Percentiles rank a stretch among this genome's conserved stretches.
These are phyloP conservation scores for Alternaria sp. DNA, from an alignment of 2,329 filamentous ascomycete genomes.

Conservation along the genomic window DNA sequence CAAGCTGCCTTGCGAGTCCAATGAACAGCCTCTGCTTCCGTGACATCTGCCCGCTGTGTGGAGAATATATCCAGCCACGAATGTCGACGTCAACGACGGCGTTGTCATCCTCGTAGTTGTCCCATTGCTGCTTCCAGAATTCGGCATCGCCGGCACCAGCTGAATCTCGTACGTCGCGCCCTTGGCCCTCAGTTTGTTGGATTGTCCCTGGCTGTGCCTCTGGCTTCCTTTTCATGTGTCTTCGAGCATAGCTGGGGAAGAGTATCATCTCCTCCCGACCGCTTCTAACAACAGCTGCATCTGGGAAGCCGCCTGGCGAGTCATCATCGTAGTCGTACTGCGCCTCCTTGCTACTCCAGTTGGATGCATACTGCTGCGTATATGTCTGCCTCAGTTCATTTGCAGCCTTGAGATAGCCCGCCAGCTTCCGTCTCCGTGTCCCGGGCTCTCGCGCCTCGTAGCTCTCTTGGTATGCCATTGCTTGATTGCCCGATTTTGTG, in stretches of 20 bases:
- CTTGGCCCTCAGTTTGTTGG: conserved; percentile 51
- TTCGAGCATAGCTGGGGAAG: conserved; percentile 91
- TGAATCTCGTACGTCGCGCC: conserved; percentile 55
- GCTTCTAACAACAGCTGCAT: conserved; percentile 79
- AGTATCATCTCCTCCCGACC: conserved; percentile 92
- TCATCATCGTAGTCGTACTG: conserved; percentile 54
- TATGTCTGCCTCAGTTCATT: conserved; percentile 76
- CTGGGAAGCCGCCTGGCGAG: conserved; percentile 81
- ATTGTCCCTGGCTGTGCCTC: conserved; percentile 50
- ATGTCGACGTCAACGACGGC: conserved; percentile 94
- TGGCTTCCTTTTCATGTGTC: conserved; percentile 64
- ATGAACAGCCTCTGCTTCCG: conserved; percentile 87
- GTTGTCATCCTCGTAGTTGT: conserved; percentile 79
- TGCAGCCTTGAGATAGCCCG: conserved; percentile 74
- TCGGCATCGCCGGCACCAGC: conserved; percentile 68
- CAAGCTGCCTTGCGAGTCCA: conserved; percentile 84
- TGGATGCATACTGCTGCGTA: conserved; percentile 61
- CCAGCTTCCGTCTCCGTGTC: conserved; percentile 78
- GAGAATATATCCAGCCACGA: conserved; percentile 91
- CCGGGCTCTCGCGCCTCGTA: conserved; percentile 66
- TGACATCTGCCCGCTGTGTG: conserved; percentile 83
- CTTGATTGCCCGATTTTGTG: conserved; percentile 35
- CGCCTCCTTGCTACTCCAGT: conserved; percentile 59
- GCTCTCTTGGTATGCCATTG: conserved; percentile 48
- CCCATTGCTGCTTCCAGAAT: conserved; percentile 81